Base-by-base conservation (phyloP, 2,329 filamentous ascomycete species). In the Coniella lustricola region DNA sequence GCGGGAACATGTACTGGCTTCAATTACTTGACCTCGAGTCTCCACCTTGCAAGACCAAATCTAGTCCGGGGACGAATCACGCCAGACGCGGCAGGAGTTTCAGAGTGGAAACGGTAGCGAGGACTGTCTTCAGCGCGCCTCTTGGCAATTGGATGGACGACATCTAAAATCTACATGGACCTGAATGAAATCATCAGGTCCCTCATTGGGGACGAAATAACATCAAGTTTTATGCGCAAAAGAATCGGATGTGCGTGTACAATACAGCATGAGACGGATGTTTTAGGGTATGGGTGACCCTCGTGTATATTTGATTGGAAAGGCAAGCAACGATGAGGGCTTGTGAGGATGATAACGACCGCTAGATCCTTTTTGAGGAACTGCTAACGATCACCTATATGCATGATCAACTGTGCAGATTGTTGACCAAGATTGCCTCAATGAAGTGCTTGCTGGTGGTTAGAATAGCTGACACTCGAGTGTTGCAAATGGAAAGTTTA, bases 271-370 rank as follows among this genome's bases (percentile, higher is more conserved):
- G 5, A n/a, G 33, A 32, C 37, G 20, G 29, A 22, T 31, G 32
- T 36, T 35, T 20, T n/a, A 32, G 41, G 47, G 41, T 40, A 32
- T 41, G 21, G 38, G 29, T 42, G 44, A 36, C 39, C 40, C 44
- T 34, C 41, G 32, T 50, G 36, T 50, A 53, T 22, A 50, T 45
- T 50, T 44, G 35, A 41, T 29, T 29, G 10, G n/a, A n/a, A 42
- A 45, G 40, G 39, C 47, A 44, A 50, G 38, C 43, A 41, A 34
- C 17, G 46, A 33, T 22, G 17, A 25, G 38, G 5, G 25, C 25
- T 29, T 5, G 5, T 29, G 17, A 48, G 38, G 25, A 44, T 46
- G 50, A 44, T 40, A 36, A 52, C 36, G 42, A 47, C 40, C 44
- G 38, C 39, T 39, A 53, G 51, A 50, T 34, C 12, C 14, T 17